Conservation (phyloP, 2,329 filamentous ascomycete species). For the Botryotinia calthae region DNA sequence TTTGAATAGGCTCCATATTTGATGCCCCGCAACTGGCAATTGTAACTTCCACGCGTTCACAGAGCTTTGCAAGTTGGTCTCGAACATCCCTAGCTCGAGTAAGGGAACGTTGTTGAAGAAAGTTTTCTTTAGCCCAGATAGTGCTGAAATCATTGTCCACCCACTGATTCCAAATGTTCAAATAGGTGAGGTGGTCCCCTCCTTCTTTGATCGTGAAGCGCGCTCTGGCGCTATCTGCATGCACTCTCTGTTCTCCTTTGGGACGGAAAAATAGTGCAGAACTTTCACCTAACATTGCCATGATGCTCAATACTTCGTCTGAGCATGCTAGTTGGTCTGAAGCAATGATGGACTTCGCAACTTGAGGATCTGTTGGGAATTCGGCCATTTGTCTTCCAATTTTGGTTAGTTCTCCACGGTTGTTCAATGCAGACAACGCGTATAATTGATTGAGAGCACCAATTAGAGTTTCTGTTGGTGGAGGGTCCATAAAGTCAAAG, state of each 20-base stretch:
- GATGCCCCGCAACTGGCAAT: slow-evolving; percentile 65
- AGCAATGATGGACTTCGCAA: slow-evolving; percentile 83
- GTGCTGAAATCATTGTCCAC: slow-evolving; percentile 85
- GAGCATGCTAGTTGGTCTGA: slow-evolving; percentile 90
- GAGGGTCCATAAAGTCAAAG: slow-evolving; percentile 96
- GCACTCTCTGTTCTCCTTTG: slow-evolving; percentile 88
- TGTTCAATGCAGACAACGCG: slow-evolving; percentile 83
- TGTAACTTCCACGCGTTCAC: slow-evolving; percentile 85
- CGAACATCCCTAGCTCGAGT: slow-evolving; percentile 86
- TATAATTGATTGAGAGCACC: slow-evolving; percentile 88
- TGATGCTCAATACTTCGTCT: slow-evolving; percentile 86
- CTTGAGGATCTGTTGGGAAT: slow-evolving; percentile 88
- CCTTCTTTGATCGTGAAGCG: slow-evolving; percentile 89
- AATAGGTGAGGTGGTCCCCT: slow-evolving; percentile 81
- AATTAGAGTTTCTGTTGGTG: slow-evolving; percentile 85
- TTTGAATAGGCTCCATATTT: slow-evolving; percentile 77
- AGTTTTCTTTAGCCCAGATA: slow-evolving; percentile 90
- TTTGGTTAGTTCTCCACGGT: slow-evolving; percentile 84
- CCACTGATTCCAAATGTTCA: slow-evolving; percentile 96
- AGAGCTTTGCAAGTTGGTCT: slow-evolving; percentile 87
- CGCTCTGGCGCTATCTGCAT: slow-evolving; percentile 85
- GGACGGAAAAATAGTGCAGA: slow-evolving; percentile 90
- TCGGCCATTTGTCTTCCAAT: slow-evolving; percentile 92
- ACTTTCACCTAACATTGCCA: slow-evolving; percentile 90
- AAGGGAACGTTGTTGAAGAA: slow-evolving; percentile 85